Evolutionary conservation across 2,329 filamentous ascomycete genomes (phyloP), one percentile per base, ranked within the genome.

Genomic region (Bimuria novae-zelandiae): DNA sequence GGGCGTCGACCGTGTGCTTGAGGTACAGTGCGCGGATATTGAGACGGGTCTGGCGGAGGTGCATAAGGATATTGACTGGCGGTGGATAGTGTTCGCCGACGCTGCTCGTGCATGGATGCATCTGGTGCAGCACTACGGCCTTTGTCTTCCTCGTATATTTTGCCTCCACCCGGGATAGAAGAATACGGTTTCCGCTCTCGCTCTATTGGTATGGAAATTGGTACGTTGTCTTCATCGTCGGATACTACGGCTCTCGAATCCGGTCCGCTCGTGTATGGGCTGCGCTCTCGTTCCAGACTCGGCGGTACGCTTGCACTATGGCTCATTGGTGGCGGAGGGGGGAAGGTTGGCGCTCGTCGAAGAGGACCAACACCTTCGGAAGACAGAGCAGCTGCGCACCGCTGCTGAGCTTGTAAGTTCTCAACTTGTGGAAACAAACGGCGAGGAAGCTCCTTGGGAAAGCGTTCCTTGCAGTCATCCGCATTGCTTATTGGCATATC

Each of bases 371-470:
- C 67, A 7, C 70, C 70, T 50, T 83, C 78, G 59, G 80, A 77
- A 25, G 78, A 77, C 16, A 92, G 77, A 1, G 83, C 81, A 37
- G 82, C 79, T 16, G 86, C 82, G 7, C 92, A 75, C 17, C 84
- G 75, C 55, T 86, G 82, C 50, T 84, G 82, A 0, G 83, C 77
- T 27, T 82, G 76, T 0, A 80, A 64, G 59, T 90, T 84, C 1
- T 82, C 78, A 7, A 73, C 71, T 0, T 77, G 76, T 0, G 91
- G 91, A 33, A 96, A 83, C 3, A 94, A 78, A 46, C 88, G 82
- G 35, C 90, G 80, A 1, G 89, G 87, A 2, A 96, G 80, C 61
- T 92, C 87, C 59, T 90, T 91, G 0, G 91, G 92, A 49, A 95
- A 87, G 2, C 89, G 80, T 71, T 92, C 89, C 10, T 82, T 84